Percentiles rank a stretch among this genome's conserved stretches.
phyloP scores from a whole-genome alignment of 345 rosid species.

The Raphanus raphanistrum region DNA sequence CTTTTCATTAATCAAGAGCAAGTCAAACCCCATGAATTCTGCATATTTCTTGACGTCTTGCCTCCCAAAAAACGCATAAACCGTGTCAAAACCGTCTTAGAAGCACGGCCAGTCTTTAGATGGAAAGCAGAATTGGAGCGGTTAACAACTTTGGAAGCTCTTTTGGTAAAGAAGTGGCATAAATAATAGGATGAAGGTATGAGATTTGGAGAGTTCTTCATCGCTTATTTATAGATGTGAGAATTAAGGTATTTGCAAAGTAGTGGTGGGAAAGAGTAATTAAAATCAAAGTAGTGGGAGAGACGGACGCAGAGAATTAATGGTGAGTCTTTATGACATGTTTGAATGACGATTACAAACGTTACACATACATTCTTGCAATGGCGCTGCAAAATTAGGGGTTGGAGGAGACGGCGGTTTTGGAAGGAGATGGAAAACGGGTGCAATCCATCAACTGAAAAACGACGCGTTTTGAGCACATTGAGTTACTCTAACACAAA shows the following conservation, averaged over 20 bases:
- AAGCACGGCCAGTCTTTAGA: neutral
- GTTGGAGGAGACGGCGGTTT: neutral
- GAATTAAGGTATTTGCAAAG: too few species aligned
- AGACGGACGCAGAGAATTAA: neutral
- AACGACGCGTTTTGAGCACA: too few species aligned
- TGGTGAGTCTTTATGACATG: neutral
- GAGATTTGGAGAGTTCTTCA: too few species aligned
- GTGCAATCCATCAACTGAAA: neutral
- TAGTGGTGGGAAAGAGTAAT: too few species aligned
- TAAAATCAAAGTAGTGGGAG: neutral
- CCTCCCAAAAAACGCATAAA: neutral
- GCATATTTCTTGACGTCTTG: neutral
- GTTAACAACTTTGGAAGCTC: neutral
- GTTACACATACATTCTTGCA: neutral
- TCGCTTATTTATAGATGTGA: too few species aligned
- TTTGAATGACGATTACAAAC: neutral
- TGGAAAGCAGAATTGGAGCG: neutral
- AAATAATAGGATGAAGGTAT: too few species aligned
- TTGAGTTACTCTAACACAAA: too few species aligned
- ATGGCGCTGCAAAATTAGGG: neutral
- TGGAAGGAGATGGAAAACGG: neutral
- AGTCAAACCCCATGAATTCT: neutral
- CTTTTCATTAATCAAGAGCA: neutral
- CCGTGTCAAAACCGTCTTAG: neutral
- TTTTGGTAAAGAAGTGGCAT: too few species aligned